These are phyloP conservation scores for Liriodendron chinense DNA, from an alignment of 164 flowering plant species.

Conservation along the genomic window DNA sequence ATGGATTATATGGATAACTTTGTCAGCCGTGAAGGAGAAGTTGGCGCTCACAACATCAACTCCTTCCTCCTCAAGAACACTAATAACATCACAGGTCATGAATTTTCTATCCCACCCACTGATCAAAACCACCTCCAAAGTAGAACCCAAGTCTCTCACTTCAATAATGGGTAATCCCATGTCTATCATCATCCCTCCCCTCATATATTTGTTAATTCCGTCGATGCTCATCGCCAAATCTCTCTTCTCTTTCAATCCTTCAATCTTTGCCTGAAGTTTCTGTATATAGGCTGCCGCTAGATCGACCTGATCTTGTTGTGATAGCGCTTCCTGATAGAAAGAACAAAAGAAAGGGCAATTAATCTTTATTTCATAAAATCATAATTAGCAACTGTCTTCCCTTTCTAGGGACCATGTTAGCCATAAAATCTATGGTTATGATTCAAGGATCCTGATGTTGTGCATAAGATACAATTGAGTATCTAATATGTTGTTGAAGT, in stretches of 20 bases:
- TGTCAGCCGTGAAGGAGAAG: conserved; percentile 29
- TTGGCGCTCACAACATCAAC: conserved; percentile 44
- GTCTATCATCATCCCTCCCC: not conserved
- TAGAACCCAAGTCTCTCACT: conserved; percentile 37
- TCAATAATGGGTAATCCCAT: conserved; percentile 35
- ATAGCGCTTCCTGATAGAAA: conserved; percentile 18
- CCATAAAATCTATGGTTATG: too few relatives aligned
- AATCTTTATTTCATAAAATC: not conserved
- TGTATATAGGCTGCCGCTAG: conserved; percentile 33
- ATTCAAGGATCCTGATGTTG: too few relatives aligned
- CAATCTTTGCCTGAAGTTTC: conserved; percentile 28
- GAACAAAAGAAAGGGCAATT: not conserved
- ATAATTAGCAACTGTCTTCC: too few relatives aligned
- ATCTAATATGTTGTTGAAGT: too few relatives aligned
- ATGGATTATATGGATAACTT: conserved; percentile 38
- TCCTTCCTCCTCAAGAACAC: conserved; percentile 46
- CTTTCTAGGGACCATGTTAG: too few relatives aligned
- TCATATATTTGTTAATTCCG: not conserved
- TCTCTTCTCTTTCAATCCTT: conserved; percentile 32
- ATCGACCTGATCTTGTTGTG: conserved; percentile 39
- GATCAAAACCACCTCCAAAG: conserved; percentile 42
- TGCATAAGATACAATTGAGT: too few relatives aligned
- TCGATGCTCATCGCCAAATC: conserved; percentile 11
- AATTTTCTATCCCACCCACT: conserved; percentile 35
- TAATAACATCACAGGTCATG: conserved; percentile 36